Conservation (phyloP, 495 filamentous ascomycete species). For the Penicillium argentinense region DNA sequence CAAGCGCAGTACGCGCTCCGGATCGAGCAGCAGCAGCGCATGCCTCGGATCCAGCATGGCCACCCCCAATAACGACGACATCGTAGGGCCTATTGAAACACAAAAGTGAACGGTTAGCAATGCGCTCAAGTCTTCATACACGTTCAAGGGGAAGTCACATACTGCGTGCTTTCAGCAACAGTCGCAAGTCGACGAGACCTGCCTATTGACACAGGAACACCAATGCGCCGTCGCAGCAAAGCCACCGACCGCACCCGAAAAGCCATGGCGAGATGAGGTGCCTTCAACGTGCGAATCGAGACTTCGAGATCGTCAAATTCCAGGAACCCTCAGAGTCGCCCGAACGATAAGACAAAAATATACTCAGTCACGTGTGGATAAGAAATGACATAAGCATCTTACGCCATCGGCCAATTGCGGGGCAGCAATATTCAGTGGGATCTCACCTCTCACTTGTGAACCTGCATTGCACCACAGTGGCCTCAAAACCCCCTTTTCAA, state of each 20-base stretch:
- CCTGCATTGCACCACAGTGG: too few species aligned
- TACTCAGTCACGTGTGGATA: conserved; percentile 21
- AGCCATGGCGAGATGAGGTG: conserved; percentile 35
- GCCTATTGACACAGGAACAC: conserved; percentile 21
- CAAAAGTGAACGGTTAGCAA: conserved; percentile 5
- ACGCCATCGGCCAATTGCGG: conserved; percentile 42
- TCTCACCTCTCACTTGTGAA: conserved; percentile 3
- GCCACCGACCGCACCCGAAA: conserved; percentile 33
- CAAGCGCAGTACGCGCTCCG: conserved; percentile 83
- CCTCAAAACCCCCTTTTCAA: too few species aligned
- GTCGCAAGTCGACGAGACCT: conserved; percentile 44
- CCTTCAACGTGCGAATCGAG: not conserved
- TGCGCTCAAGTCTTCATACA: not conserved
- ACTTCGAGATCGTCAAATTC: conserved; percentile 1
- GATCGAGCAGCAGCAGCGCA: conserved; percentile 89
- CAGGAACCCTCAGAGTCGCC: too few species aligned
- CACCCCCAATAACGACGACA: conserved; percentile 93
- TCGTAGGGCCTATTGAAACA: conserved; percentile 78
- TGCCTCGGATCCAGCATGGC: conserved; percentile 93
- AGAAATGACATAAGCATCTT: conserved; percentile 27
- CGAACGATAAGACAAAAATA: conserved; percentile 4
- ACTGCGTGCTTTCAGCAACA: conserved; percentile 47
- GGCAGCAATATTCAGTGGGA: conserved; percentile 47
- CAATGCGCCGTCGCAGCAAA: conserved; percentile 33
- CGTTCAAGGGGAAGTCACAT: conserved; percentile 11